Percentiles rank a stretch among this genome's conserved stretches.
Conservation (phyloP, 257 asterid genomes). For the Solanum dulcamara region DNA sequence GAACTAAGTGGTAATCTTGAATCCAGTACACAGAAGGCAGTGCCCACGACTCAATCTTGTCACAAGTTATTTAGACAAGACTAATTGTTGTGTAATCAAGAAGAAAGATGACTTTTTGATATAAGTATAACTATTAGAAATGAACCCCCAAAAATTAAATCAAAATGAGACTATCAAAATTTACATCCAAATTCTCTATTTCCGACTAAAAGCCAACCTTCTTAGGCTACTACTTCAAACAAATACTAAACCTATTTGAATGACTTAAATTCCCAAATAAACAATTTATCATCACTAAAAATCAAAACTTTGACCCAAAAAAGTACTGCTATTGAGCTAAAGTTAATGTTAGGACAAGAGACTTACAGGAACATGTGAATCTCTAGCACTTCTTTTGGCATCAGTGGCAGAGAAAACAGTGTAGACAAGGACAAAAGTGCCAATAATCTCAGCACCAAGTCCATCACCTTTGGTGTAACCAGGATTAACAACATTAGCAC, state of each 20-base stretch:
- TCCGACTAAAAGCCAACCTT: too few relatives aligned
- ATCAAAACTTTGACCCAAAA: not conserved
- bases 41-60: not conserved
- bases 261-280: too few relatives aligned
- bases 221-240: too few relatives aligned
- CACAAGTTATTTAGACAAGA: not conserved
- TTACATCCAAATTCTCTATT: too few relatives aligned
- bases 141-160: too few relatives aligned
- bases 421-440: not conserved
- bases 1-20: not conserved
- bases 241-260: too few relatives aligned
- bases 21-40: not conserved
- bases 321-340: not conserved
- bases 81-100: too few relatives aligned
- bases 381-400: constrained; percentile 66
- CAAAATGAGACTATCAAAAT: too few relatives aligned
- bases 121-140: too few relatives aligned
- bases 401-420: constrained; percentile 47
- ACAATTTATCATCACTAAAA: too few relatives aligned
- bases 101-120: too few relatives aligned
- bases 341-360: not conserved
- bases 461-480: constrained; percentile 11
- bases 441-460: constrained; percentile 37
- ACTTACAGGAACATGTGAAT: constrained; percentile 44
- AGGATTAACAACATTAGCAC: not conserved